Evolutionary conservation across 108 stramenopile genomes (phyloP), one percentile per base, ranked within the genome.

Genomic region (Pseudonitzschia multiseries): DNA sequence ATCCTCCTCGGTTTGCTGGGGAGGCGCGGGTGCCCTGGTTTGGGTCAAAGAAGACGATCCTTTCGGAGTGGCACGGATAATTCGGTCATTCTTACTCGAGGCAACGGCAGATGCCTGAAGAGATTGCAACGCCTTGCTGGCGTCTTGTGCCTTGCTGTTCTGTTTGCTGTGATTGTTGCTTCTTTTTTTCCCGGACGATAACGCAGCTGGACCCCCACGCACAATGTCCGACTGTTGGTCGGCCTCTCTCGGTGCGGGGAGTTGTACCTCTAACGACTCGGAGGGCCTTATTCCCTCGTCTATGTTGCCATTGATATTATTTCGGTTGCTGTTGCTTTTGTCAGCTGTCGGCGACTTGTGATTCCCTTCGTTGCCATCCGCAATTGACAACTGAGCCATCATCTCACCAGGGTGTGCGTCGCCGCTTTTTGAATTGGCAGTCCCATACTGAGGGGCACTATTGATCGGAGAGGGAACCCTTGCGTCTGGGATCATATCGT

Each of bases 1-100:
- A 57, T 76, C 80, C 24, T 87, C 90, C 20, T 87, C 86, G 28
- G 76, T 84, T 20, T 74, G 79, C 13, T 60, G 78, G 2, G 73
- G 52, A 44, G 79, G 65, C 26, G 44, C 32, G 21, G 42, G 41
- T 4, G 10, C 54, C 22, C 54, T 22, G 14, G 32, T 29, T 13
- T 24, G 27, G 54, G 46, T 46, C 17, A 46, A 52, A 36, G 24
- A 26, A 24, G 54, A 57, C 18, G 77, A 57, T 20, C 21, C 32
- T 36, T 65, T 43, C 10, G 70, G 65, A 0, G 27, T 9, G 5
- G 60, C 57, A 32, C 60, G 53, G 56, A 60, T 62, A 27, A 48
- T 60, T 27, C 46, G 60, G 29, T 65, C 53, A 54, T 52, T 69
- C 21, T 57, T 61, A 26, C 28, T 57, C n/a, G 72, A 52, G 1